These are phyloP conservation scores for Solanum etuberosum DNA, from an alignment of 257 asterid genomes.

Conservation along the genomic window DNA sequence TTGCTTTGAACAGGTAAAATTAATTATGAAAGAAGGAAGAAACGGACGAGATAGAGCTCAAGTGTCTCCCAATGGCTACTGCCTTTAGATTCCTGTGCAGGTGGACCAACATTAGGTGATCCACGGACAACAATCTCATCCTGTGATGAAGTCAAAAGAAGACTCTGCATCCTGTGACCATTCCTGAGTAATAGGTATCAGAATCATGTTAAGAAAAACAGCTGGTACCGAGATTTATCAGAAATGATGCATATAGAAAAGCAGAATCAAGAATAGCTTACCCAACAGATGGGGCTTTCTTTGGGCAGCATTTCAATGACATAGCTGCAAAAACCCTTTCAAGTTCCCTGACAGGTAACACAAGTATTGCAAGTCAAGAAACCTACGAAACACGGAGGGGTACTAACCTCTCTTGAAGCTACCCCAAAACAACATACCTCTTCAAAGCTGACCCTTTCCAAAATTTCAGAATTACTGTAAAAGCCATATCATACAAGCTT, in stretches of 20 bases:
- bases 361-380: background rate
- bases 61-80: conserved; percentile 83
- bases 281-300: conserved; percentile 35
- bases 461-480: conserved; percentile 71
- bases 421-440: conserved; percentile 34
- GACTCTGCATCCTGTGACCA: conserved; percentile 41
- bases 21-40: background rate
- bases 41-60: conserved; percentile 81
- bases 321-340: conserved; percentile 70
- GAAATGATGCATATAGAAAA: background rate
- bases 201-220: conserved; percentile 2
- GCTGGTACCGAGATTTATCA: background rate
- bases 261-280: conserved; percentile 10
- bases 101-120: conserved; percentile 36
- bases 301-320: conserved; percentile 83
- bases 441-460: conserved; percentile 81
- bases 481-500: conserved; percentile 81
- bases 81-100: conserved; percentile 34
- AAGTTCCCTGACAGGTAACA: conserved; percentile 55
- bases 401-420: conserved; percentile 4
- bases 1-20: background rate
- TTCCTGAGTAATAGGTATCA: conserved; percentile 38
- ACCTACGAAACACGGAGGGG: conserved; percentile 7
- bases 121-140: conserved; percentile 33
- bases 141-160: conserved; percentile 70